phyloP scores from a whole-genome alignment of 345 rosid genomes.

The Eucalyptus paniculata region DNA sequence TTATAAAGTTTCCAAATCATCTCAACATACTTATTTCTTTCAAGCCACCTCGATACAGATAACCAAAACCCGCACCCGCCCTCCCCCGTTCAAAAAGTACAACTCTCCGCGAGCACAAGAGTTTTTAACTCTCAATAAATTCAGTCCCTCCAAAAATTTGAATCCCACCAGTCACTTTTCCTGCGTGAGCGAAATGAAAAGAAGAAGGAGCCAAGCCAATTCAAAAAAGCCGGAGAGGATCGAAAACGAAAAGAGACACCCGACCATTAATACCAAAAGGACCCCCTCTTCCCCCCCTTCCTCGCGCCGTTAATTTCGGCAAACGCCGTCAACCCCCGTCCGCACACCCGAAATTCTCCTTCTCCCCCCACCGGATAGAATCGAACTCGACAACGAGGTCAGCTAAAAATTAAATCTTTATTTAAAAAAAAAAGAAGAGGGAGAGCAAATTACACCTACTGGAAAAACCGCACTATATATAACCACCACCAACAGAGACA shows the following conservation, averaged over 20 bases:
- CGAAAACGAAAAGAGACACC: background rate
- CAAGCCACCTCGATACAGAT: accelerated
- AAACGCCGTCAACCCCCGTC: constrained; percentile 3
- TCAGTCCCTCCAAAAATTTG: background rate
- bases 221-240: background rate
- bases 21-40: accelerated
- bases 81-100: background rate
- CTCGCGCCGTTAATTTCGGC: background rate
- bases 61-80: background rate
- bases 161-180: background rate
- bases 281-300: background rate
- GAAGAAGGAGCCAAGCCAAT: background rate
- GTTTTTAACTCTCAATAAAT: background rate
- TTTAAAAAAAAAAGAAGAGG: constrained; percentile 1
- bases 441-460: background rate
- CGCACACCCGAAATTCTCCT: background rate
- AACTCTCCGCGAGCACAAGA: background rate
- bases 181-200: background rate
- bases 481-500: background rate
- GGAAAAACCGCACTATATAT: constrained; percentile 16
- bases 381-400: background rate
- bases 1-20: no score
- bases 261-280: background rate
- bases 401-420: background rate
- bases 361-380: background rate